Evolutionary conservation across 2,329 filamentous ascomycete genomes (phyloP).

Genomic region (Diaporthe vaccinii): DNA sequence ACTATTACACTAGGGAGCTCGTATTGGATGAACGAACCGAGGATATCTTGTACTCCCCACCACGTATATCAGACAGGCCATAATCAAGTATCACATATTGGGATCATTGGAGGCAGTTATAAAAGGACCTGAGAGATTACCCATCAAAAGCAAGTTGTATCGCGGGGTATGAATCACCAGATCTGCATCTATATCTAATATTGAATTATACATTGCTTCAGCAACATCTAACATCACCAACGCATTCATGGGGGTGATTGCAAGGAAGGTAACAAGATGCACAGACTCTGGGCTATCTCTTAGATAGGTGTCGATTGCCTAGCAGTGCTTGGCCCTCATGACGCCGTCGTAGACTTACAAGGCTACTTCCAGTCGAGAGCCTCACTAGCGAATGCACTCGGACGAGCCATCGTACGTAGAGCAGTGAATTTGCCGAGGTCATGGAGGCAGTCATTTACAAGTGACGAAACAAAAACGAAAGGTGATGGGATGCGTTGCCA

Average conservation of each 20-base stretch:
- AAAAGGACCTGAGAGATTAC: rapidly evolving
- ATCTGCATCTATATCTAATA: no score
- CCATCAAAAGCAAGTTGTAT: rapidly evolving
- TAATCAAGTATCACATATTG: background rate
- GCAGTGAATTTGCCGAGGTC: background rate
- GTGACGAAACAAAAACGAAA: background rate
- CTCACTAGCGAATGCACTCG: rapidly evolving
- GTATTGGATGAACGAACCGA: background rate
- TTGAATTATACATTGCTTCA: no score
- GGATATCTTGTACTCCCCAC: background rate
- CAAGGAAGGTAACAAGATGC: background rate
- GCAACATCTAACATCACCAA: background rate
- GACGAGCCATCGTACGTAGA: no score
- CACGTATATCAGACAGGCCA: rapidly evolving
- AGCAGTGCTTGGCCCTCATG: no score
- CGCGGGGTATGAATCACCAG: no score
- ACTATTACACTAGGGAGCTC: background rate
- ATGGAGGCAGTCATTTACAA: no score
- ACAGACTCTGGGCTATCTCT: background rate
- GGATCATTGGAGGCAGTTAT: rapidly evolving
- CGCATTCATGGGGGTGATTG: background rate
- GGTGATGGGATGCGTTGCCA: background rate
- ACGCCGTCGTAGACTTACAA: background rate
- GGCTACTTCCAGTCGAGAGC: background rate
- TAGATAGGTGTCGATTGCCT: no score